Percentiles rank a stretch among this genome's conserved stretches.
phyloP scores from a whole-genome alignment of 140 eudicot genomes.

The Stevia rebaudiana region DNA sequence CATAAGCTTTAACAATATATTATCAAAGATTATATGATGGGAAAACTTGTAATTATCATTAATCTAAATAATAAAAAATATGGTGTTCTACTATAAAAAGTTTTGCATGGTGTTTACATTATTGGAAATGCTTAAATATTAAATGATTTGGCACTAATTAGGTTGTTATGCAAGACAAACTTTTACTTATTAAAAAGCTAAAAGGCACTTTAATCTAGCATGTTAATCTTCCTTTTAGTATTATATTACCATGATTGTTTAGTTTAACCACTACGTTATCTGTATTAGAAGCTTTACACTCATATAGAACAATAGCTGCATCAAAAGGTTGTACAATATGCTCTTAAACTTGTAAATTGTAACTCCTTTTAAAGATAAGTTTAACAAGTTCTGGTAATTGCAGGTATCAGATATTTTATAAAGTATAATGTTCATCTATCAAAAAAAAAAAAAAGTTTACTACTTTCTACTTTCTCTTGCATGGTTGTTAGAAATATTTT shows the following conservation, averaged over 20 bases:
- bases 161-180: background rate
- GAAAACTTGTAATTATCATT: no score
- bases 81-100: background rate
- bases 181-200: slow-evolving; percentile 15
- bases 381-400: background rate
- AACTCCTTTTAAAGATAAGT: background rate
- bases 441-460: no score
- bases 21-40: no score
- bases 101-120: slow-evolving; percentile 5
- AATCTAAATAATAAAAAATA: background rate
- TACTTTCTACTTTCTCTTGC: no score
- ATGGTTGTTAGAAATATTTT: no score
- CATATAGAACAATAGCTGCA: slow-evolving; percentile 9
- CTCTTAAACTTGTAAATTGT: slow-evolving; percentile 16
- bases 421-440: background rate
- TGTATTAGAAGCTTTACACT: background rate
- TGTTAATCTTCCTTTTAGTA: slow-evolving; percentile 6
- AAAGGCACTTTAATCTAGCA: slow-evolving; percentile 13
- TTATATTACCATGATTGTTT: slow-evolving; percentile 22
- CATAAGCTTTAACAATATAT: background rate
- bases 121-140: slow-evolving; percentile 20
- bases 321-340: slow-evolving; percentile 9
- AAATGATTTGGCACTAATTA: slow-evolving; percentile 13
- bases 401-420: background rate
- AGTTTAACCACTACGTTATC: slow-evolving; percentile 25